Conservation (phyloP, 2,329 filamentous ascomycete genomes). For the Fusarium sp. region DNA sequence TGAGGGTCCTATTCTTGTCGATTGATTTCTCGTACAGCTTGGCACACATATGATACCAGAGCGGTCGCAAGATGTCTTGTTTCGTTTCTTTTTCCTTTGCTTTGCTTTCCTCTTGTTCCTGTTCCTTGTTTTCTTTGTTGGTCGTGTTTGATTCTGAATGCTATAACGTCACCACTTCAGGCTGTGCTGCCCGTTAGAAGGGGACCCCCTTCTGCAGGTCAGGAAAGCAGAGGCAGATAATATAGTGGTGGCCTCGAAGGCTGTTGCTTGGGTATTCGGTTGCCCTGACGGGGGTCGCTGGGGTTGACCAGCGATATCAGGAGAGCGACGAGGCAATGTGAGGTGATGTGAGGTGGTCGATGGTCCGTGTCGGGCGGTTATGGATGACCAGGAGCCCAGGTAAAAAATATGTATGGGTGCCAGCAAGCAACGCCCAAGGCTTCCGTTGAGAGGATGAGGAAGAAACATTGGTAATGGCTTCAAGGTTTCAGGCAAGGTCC, state of each 20-base stretch:
- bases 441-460: slow-evolving; percentile 7
- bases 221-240: slow-evolving; percentile 32
- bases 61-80: not conserved
- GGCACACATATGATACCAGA: slow-evolving; percentile 22
- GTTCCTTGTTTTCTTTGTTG: slow-evolving; percentile 28
- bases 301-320: slow-evolving; percentile 38
- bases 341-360: slow-evolving; percentile 43
- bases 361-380: slow-evolving; percentile 39
- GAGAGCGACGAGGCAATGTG: slow-evolving; percentile 42
- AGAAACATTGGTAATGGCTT: slow-evolving; percentile 18
- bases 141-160: slow-evolving; percentile 24
- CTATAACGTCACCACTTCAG: slow-evolving; percentile 41
- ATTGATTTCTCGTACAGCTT: slow-evolving; percentile 28
- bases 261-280: slow-evolving; percentile 39
- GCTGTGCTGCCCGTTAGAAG: slow-evolving; percentile 36
- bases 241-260: slow-evolving; percentile 35
- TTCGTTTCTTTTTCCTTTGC: not conserved
- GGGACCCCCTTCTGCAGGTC: slow-evolving; percentile 29
- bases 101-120: slow-evolving; percentile 15
- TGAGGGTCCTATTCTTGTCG: slow-evolving; percentile 28
- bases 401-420: slow-evolving; percentile 20
- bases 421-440: slow-evolving; percentile 14
- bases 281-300: slow-evolving; percentile 37
- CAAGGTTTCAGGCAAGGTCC: slow-evolving; percentile 18
- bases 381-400: slow-evolving; percentile 26